These are phyloP conservation scores for Hypoxylon fragiforme DNA, from an alignment of 495 filamentous ascomycete genomes.

Conservation along the genomic window DNA sequence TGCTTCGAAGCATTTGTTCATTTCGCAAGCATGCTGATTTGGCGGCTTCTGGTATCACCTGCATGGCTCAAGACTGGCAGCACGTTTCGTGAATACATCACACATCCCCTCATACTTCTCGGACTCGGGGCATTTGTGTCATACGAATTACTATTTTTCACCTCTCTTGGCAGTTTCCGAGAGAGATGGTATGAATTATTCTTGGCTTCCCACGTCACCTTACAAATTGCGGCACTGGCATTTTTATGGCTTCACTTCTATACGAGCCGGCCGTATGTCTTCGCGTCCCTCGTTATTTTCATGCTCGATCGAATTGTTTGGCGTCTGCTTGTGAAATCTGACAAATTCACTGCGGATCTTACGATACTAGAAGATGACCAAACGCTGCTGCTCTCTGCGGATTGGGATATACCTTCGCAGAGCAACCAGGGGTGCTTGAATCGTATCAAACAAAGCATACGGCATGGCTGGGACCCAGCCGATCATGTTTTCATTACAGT, in stretches of 20 bases:
- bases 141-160: slow-evolving; percentile 57
- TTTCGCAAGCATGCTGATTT: slow-evolving; percentile 52
- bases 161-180: slow-evolving; percentile 50
- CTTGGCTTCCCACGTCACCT: slow-evolving; percentile 56
- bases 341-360: slow-evolving; percentile 48
- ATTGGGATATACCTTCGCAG: slow-evolving; percentile 41
- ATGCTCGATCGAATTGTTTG: slow-evolving; percentile 61
- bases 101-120: slow-evolving; percentile 43
- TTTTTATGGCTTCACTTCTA: slow-evolving; percentile 59
- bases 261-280: slow-evolving; percentile 35
- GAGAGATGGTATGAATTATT: slow-evolving; percentile 61
- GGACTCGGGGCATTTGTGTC: slow-evolving; percentile 54
- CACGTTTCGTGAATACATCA: slow-evolving; percentile 43
- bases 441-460: slow-evolving; percentile 40
- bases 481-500: slow-evolving; percentile 64
- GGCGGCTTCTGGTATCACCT: slow-evolving; percentile 49
- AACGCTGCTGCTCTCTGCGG: slow-evolving; percentile 52
- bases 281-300: slow-evolving; percentile 52
- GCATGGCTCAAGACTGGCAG: slow-evolving; percentile 37
- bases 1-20: slow-evolving; percentile 52
- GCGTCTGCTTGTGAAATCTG: slow-evolving; percentile 51
- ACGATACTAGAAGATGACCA: slow-evolving; percentile 52
- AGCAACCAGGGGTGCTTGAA: not conserved
- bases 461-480: slow-evolving; percentile 57
- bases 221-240: slow-evolving; percentile 55